Percentiles rank a stretch among this genome's conserved stretches.
Conservation (phyloP, 2,329 filamentous ascomycete genomes). For the Massarina eburnea region DNA sequence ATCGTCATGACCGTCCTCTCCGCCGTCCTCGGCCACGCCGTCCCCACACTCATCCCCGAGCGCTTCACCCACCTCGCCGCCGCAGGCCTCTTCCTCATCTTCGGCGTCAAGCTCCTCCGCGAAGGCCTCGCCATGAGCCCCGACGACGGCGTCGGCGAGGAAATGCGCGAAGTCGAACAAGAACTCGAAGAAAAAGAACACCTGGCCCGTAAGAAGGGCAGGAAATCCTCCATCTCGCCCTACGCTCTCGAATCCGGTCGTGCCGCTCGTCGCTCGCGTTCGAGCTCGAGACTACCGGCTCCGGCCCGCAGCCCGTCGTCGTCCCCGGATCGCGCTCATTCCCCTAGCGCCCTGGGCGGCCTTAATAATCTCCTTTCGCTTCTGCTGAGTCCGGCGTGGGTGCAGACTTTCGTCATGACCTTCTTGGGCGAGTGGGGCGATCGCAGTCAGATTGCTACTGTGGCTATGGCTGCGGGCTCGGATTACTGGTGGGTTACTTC, state of each 20-base stretch:
- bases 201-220: conserved; percentile 63
- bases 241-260: conserved; percentile 81
- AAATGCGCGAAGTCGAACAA: conserved; percentile 96
- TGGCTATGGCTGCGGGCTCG: conserved; percentile 96
- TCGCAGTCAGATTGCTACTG: conserved; percentile 94
- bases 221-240: conserved; percentile 69
- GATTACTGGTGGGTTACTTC: conserved; percentile 99
- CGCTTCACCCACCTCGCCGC: conserved; percentile 88
- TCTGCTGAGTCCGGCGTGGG: conserved; percentile 92
- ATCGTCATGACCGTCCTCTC: conserved; percentile 95
- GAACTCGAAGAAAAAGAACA: conserved; percentile 94
- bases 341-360: conserved; percentile 59
- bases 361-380: conserved; percentile 85
- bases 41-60: conserved; percentile 87
- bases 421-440: conserved; percentile 99
- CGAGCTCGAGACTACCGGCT: conserved; percentile 75
- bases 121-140: conserved; percentile 89
- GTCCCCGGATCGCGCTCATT: conserved; percentile 43
- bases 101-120: conserved; percentile 78
- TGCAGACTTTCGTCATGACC: conserved; percentile 98
- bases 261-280: conserved; percentile 67
- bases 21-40: conserved; percentile 86
- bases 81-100: conserved; percentile 81
- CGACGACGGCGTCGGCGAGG: conserved; percentile 88
- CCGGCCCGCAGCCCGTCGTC: conserved; percentile 77